Conservation (phyloP, 2,329 filamentous ascomycete genomes). For the Knufia petricola region DNA sequence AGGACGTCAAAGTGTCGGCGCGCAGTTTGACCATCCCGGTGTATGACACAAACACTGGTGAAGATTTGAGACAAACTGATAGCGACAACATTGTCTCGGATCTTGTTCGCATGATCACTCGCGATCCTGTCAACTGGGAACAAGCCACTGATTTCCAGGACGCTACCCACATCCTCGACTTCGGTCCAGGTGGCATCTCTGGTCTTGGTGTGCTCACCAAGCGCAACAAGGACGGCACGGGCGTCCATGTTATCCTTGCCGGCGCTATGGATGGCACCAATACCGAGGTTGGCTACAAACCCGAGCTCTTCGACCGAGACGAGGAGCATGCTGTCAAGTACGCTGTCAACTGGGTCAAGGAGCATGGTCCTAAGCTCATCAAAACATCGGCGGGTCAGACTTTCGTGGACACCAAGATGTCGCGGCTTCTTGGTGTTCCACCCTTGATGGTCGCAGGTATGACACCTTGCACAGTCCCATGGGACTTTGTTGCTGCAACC, state of each 20-base stretch:
- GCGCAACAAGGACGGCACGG: constrained; percentile 97
- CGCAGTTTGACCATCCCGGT: constrained; percentile 71
- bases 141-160: constrained; percentile 81
- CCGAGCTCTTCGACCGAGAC: constrained; percentile 93
- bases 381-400: constrained; percentile 83
- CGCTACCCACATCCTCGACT: constrained; percentile 91
- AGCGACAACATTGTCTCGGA: constrained; percentile 73
- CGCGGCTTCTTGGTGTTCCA: constrained; percentile 70
- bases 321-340: constrained; percentile 91
- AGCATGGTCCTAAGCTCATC: constrained; percentile 84
- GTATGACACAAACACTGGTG: constrained; percentile 79
- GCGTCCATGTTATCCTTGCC: constrained; percentile 89
- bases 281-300: constrained; percentile 90
- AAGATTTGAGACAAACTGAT: constrained; percentile 64
- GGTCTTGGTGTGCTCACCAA: constrained; percentile 93
- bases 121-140: constrained; percentile 93
- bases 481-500: constrained; percentile 83
- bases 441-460: constrained; percentile 88
- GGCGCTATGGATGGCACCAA: constrained; percentile 88
- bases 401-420: constrained; percentile 96
- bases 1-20: constrained; percentile 66
- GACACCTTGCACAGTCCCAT: constrained; percentile 81
- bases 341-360: constrained; percentile 94
- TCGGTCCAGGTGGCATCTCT: constrained; percentile 92
- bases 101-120: constrained; percentile 85